Evolutionary conservation across 163 green algal species (phyloP), one percentile per base, ranked within the genome.

Genomic region (Scenedesmus sp.): DNA sequence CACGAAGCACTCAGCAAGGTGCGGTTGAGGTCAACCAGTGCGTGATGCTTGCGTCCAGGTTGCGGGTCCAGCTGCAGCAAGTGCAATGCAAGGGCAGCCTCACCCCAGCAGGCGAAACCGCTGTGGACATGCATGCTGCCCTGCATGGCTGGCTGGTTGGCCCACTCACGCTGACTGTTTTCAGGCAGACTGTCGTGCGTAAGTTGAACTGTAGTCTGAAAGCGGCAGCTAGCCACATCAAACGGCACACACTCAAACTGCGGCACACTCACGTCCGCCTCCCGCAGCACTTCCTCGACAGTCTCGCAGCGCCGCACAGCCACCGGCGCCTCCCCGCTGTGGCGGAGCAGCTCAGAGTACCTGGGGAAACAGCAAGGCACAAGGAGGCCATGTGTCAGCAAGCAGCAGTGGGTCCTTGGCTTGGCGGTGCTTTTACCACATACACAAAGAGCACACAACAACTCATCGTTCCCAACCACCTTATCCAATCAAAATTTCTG

Each of bases 241-340:
- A 78, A 9, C 16, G 10, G 30, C 70, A 86, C 30, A 59, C 70
- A 42, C n/a, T 30, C 30, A 81, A 87, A 78, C 53, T 56, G 65
- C 40, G 30, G 7, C 16, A 15, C 26, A 87, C 94, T 94, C 90
- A 99, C 97, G 88, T 99, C 96, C 0, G 97, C 92, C 51, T 94
- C 89, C 73, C 94, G 87, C 33, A 99, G 95, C 82, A 99, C 95
- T 59, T 99, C 98, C 91, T 99, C 98, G 37, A 99, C 93, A 9
- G 96, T 98, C 26, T 97, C 95, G 85, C 97, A 92, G 15, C 97
- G 94, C 61, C 85, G 93, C 61, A 95, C 95, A 18, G 94, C 97
- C 49, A 99, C 93, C 0, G 95, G 93, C 43, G 89, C 56, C 94
- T 99, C 97, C 1, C 97, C 97, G 18, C 94, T 87, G 80, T 94